Conservation (phyloP, 2,329 filamentous ascomycete genomes). For the Coniochaeta sp. region DNA sequence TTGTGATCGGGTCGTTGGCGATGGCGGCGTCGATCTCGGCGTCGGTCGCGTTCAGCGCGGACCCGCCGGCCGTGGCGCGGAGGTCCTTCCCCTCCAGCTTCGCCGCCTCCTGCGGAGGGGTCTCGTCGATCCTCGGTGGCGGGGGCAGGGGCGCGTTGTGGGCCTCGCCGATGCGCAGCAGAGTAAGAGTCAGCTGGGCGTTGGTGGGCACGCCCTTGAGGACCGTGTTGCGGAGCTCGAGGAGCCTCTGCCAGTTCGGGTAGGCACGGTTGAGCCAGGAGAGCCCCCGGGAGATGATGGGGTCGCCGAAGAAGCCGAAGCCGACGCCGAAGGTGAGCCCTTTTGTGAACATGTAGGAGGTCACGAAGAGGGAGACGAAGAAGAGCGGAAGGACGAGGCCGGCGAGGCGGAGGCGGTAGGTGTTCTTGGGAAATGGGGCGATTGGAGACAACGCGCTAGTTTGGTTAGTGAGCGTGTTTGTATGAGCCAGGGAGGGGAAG, state of each 20-base stretch:
- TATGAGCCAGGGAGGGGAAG: slow-evolving; percentile 1
- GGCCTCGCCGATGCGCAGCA: slow-evolving; percentile 73
- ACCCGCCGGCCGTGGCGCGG: slow-evolving; percentile 34
- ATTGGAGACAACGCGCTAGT: slow-evolving; percentile 54
- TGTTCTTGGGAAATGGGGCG: slow-evolving; percentile 49
- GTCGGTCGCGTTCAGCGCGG: slow-evolving; percentile 52
- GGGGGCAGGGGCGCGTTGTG: slow-evolving; percentile 73
- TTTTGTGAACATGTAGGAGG: slow-evolving; percentile 58
- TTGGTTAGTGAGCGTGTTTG: neutral
- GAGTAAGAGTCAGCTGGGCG: slow-evolving; percentile 72
- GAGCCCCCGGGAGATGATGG: slow-evolving; percentile 56
- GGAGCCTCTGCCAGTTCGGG: slow-evolving; percentile 67
- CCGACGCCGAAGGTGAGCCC: slow-evolving; percentile 60
- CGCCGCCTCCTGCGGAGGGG: slow-evolving; percentile 28
- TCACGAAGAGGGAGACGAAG: slow-evolving; percentile 43
- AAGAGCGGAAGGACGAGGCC: slow-evolving; percentile 44
- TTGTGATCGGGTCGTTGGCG: slow-evolving; percentile 31
- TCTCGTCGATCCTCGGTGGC: slow-evolving; percentile 29
- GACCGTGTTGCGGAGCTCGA: slow-evolving; percentile 57
- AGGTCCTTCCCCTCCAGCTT: slow-evolving; percentile 39
- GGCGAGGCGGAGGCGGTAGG: slow-evolving; percentile 48
- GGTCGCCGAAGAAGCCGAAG: slow-evolving; percentile 74
- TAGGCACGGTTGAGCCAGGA: slow-evolving; percentile 51
- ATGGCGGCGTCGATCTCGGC: slow-evolving; percentile 62
- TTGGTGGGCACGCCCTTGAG: slow-evolving; percentile 82